Evolutionary conservation across 179 eudicot genomes (phyloP).

Genomic region (Sideroxylon spinosum): DNA sequence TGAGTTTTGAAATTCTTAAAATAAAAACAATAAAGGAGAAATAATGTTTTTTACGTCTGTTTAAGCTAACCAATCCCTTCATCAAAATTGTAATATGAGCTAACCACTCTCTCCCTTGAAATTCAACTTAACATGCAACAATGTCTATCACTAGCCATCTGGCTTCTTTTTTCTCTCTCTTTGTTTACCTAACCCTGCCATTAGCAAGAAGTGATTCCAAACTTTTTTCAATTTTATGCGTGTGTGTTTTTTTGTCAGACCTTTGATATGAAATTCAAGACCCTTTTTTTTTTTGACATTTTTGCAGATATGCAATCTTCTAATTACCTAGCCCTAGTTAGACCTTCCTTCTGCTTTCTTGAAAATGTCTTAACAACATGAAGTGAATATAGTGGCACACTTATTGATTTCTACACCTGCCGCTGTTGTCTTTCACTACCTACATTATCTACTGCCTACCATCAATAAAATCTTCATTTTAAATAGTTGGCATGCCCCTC

Average conservation of each 20-base stretch:
- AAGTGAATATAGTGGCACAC: neutral
- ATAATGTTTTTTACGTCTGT: no score
- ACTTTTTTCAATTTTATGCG: no score
- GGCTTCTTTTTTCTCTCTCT: neutral
- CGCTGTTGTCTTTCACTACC: no score
- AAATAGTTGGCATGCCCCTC: no score
- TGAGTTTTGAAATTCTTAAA: no score
- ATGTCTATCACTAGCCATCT: neutral
- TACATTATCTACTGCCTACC: no score
- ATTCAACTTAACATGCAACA: neutral
- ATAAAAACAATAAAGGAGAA: no score
- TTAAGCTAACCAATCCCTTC: no score
- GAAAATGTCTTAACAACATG: neutral
- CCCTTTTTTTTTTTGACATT: neutral
- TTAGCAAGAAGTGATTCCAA: no score
- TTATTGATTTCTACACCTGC: no score
- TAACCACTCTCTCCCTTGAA: neutral
- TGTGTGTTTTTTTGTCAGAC: no score
- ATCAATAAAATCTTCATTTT: no score
- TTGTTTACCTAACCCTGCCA: neutral
- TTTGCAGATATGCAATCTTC: neutral
- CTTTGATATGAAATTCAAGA: neutral
- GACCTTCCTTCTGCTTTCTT: neutral
- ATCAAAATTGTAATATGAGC: neutral
- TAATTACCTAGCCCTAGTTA: neutral